Evolutionary conservation across 257 asterid genomes (phyloP), one percentile per base, ranked within the genome.

Genomic region (Plantago elongata): DNA sequence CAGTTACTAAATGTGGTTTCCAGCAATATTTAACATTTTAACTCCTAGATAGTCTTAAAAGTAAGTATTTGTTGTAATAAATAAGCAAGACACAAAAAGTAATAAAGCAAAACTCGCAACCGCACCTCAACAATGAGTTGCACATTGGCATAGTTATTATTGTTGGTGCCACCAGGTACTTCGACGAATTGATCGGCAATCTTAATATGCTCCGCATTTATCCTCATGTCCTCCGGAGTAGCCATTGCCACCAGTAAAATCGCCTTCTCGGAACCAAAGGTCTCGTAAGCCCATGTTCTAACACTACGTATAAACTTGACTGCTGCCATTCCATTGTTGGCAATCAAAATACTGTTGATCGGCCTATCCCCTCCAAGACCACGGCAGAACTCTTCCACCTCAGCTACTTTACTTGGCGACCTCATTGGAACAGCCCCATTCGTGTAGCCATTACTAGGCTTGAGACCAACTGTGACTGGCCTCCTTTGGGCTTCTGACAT

Each of bases 291-390:
- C 99, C 99, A 93, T n/a, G 97, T 80, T 67, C 99, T 79, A 72
- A 89, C 66, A 66, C 99, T 93, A 52, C 97, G 88, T 46, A 93
- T 93, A 81, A 93, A 93, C 77, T 93, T 93, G 51, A 93, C 99
- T 22, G 99, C 97, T 57, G 99, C 99, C 99, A 93, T 93, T 70
- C 99, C 99, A 72, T 93, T 93, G 82, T 93, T 93, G 61, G 99
- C 95, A 57, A 93, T 82, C 77, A 93, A 85, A 57, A 93, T 89
- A 73, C 99, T 93, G 74, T 82, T 95, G 65, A 93, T 84, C 15
- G 96, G 83, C 54, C 78, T 78, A 74, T 79, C 81, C 57, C 99
- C 99, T 1, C 95, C 93, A 56, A 93, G 94, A 61, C 95, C 76
- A 45, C 34, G 56, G 72, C 97, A 93, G 75, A 93, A 93, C 61